Conservation (phyloP, 2,329 filamentous ascomycete species). For the Fusarium bactridioides region DNA sequence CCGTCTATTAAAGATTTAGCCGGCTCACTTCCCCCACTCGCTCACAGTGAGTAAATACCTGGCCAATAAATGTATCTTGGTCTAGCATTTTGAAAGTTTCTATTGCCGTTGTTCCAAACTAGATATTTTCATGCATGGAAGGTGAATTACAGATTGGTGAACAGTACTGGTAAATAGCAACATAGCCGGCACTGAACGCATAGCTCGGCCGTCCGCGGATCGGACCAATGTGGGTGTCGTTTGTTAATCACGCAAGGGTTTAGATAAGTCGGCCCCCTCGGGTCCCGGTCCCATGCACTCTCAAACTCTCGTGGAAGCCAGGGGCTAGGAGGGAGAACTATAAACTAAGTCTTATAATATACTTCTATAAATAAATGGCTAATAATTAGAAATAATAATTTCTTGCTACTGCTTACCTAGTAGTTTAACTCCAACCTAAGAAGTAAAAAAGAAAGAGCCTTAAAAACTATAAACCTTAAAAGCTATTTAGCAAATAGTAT, state of each 20-base stretch:
- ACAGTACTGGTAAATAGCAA: not conserved
- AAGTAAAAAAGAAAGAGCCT: too few species aligned
- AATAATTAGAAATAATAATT: too few species aligned
- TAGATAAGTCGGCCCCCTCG: not conserved
- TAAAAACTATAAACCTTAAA: not conserved
- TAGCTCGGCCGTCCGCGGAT: not conserved
- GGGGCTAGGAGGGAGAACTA: too few species aligned
- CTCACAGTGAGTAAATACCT: not conserved
- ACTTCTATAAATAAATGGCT: too few species aligned
- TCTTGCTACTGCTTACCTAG: too few species aligned
- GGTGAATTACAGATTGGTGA: accelerated
- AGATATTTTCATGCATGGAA: not conserved
- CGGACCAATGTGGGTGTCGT: too few species aligned
- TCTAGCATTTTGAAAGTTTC: not conserved
- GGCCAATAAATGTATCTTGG: not conserved
- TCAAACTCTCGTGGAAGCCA: too few species aligned
- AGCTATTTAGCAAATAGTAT: not conserved
- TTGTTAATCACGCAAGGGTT: too few species aligned
- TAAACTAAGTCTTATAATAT: too few species aligned
- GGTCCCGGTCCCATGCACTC: not conserved
- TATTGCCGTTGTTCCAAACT: not conserved
- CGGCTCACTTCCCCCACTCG: not conserved
- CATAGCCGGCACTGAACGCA: not conserved
- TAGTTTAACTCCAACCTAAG: too few species aligned
- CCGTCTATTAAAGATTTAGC: not conserved